A percentile compares a stretch with the other conserved stretches of the same genome.
phyloP scores from a whole-genome alignment of 306 rosid species.

The Mimosa pudica region DNA sequence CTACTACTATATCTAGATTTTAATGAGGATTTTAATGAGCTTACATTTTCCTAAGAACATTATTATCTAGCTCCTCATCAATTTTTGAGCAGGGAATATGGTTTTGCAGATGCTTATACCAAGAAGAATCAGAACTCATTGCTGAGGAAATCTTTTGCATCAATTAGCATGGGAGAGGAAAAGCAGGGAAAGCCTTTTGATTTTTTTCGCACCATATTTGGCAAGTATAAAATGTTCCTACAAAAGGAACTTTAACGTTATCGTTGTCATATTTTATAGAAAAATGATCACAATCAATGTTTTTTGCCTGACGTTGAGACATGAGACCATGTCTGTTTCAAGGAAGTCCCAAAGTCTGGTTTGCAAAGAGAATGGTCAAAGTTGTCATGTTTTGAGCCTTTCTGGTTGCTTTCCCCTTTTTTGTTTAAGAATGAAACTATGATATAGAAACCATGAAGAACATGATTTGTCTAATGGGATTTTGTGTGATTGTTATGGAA shows the following conservation, averaged over 20 bases:
- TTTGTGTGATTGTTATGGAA: neutral
- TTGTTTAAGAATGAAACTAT: neutral
- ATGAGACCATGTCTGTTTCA: neutral
- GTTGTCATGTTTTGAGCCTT: neutral
- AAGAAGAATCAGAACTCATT: slow-evolving; percentile 45
- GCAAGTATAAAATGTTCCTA: slow-evolving; percentile 43
- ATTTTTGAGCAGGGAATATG: slow-evolving; percentile 37
- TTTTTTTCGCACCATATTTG: slow-evolving; percentile 80
- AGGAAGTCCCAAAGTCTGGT: neutral
- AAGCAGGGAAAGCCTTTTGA: slow-evolving; percentile 82
- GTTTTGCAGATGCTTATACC: slow-evolving; percentile 63
- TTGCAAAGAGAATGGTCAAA: neutral
- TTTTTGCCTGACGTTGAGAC: neutral
- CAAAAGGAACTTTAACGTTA: neutral
- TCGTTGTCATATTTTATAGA: slow-evolving; percentile 7
- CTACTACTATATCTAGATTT: neutral
- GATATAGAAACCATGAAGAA: slow-evolving; percentile 1
- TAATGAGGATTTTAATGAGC: neutral
- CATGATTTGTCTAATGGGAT: neutral
- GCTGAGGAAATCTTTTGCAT: slow-evolving; percentile 71
- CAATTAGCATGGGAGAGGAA: slow-evolving; percentile 64
- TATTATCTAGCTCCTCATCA: neutral
- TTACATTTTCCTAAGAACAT: neutral
- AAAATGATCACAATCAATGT: neutral
- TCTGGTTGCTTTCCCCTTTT: slow-evolving; percentile 6